Evolutionary conservation across 1,284 basidiomycete species (phyloP).

Genomic region (Waitea zeae): DNA sequence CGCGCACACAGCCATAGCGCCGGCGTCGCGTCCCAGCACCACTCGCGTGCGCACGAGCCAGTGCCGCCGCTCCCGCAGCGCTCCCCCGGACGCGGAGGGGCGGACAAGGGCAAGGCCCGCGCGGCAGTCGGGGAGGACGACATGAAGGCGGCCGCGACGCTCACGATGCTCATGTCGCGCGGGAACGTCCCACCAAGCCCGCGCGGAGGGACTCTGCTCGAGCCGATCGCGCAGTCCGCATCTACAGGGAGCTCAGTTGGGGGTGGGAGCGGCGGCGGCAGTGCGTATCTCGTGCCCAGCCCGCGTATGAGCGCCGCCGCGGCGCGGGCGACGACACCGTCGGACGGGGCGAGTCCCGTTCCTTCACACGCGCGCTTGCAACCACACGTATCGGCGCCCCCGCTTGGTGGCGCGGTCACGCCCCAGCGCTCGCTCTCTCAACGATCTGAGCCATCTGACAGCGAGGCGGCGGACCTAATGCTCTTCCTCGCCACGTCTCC

Average conservation of each 20-base stretch:
- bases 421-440: no score
- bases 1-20: conserved; percentile 10
- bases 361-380: no score
- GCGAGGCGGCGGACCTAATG: conserved; percentile 67
- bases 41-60: conserved; percentile 22
- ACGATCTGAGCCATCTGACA: no score
- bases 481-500: conserved; percentile 66
- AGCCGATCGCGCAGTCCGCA: conserved; percentile 47
- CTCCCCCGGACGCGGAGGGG: conserved; percentile 13
- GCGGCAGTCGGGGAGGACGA: conserved; percentile 35
- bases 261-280: no score
- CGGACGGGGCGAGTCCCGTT: no score
- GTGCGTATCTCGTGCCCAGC: no score
- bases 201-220: conserved; percentile 22
- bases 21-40: conserved; percentile 28
- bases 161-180: conserved; percentile 53
- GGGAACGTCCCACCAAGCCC: conserved; percentile 11
- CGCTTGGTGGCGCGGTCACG: no score
- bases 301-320: no score
- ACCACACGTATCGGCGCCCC: no score
- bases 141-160: conserved; percentile 63
- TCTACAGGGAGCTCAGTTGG: no score
- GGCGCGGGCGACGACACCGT: no score
- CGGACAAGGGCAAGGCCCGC: conserved; percentile 33
- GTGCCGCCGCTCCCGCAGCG: conserved; percentile 12